Evolutionary conservation across 2,329 filamentous ascomycete genomes (phyloP), one percentile per base, ranked within the genome.

Genomic region (Fusarium sp.): DNA sequence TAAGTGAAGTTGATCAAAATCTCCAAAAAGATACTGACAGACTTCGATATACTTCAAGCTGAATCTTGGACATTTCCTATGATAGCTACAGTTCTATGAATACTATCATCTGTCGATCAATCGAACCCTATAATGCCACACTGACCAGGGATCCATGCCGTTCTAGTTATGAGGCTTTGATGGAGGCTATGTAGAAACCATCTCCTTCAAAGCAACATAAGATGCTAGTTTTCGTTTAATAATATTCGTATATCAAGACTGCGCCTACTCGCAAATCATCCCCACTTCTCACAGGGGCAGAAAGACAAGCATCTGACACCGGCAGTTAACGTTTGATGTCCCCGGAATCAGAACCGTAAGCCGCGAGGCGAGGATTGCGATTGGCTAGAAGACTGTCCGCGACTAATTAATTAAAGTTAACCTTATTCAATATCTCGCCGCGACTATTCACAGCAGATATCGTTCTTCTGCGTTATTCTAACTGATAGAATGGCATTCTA

Each of bases 231-330:
- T 7, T n/a, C 4, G 12, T 19, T 26, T 10, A 10, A 7, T 17
- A 14, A 34, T 32, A 26, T 26, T 50, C 26, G 26, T 42, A 34
- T 40, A 6, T 28, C 10, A 4, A 6, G 20, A 20, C 20, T 20
- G 8, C 6, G 2, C 17, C 12, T n/a, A 12, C 14, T 20, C 14
- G 11, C 9, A 9, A 15, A 19, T n/a, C 9, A 36, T 26, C 20
- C 17, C 14, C 24, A 34, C 7, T 21, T 50, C 19, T 23, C 20
- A 40, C 34, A 40, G 52, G 7, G 17, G 40, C 17, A 9, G 7
- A 11, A 19, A 40, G 28, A 55, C 40, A 55, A 50, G 24, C 24
- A 50, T 55, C 52, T 55, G 10, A 55, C 52, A 32, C 12, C 34
- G 20, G 34, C 24, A 19, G 15, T 17, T 28, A n/a, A 21, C 8